These are phyloP conservation scores for Lactarius sanguifluus DNA, from an alignment of 768 basidiomycete genomes.

Conservation along the genomic window DNA sequence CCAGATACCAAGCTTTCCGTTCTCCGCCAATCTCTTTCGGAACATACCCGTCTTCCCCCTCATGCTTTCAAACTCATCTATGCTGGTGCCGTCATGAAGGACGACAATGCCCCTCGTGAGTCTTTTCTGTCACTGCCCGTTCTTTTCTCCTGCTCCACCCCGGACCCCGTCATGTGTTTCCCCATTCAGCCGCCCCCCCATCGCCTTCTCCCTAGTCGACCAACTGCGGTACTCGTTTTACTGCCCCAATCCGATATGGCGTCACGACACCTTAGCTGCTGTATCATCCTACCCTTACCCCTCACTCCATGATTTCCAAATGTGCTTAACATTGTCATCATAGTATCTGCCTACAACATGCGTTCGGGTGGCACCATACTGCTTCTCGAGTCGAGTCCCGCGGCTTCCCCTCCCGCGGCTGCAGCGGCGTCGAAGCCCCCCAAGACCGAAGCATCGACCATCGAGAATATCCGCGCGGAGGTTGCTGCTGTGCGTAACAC, in stretches of 20 bases:
- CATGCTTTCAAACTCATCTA: conserved; percentile 83
- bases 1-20: conserved; percentile 56
- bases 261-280: conserved; percentile 9
- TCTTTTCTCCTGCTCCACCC: conserved; percentile 19
- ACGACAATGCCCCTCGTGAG: conserved; percentile 65
- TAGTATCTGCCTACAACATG: conserved; percentile 77
- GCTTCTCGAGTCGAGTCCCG: conserved; percentile 47
- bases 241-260: conserved; percentile 20
- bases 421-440: conserved; percentile 33
- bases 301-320: conserved; percentile 26
- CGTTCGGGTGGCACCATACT: conserved; percentile 66
- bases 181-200: conserved; percentile 13
- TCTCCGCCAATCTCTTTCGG: conserved; percentile 62
- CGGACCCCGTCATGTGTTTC: conserved; percentile 25
- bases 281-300: conserved; percentile 14
- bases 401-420: conserved; percentile 33
- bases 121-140: conserved; percentile 30
- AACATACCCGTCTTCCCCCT: conserved; percentile 69
- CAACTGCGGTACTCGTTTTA: background rate
- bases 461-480: conserved; percentile 57
- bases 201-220: background rate
- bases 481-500: conserved; percentile 49
- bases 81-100: conserved; percentile 88
- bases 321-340: conserved; percentile 24
- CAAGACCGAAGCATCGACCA: conserved; percentile 51